These are phyloP conservation scores for Vaccinium vitisidaea DNA, from an alignment of 148 eudicot species.

Conservation along the genomic window DNA sequence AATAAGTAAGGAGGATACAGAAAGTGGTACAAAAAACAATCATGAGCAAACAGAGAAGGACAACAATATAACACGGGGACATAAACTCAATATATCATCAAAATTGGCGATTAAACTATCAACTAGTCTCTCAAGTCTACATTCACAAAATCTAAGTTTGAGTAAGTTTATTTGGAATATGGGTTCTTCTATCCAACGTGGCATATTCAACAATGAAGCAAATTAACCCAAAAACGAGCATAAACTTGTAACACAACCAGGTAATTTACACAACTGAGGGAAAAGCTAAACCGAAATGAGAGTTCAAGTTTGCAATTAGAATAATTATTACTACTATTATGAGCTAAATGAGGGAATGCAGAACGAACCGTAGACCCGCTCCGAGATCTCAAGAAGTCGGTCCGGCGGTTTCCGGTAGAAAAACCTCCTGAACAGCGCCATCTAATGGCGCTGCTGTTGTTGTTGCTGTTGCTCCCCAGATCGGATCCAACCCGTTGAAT, in stretches of 20 bases:
- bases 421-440: constrained; percentile 91
- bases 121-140: background rate
- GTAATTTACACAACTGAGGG: background rate
- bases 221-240: background rate
- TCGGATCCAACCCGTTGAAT: constrained; percentile 47
- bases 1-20: background rate
- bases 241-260: background rate
- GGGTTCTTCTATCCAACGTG: background rate
- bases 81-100: background rate
- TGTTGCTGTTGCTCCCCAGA: constrained; percentile 34
- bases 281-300: background rate
- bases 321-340: no score
- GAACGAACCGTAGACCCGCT: constrained; percentile 62
- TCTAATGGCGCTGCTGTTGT: constrained; percentile 78
- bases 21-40: background rate
- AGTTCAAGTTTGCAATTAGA: background rate
- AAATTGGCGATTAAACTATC: background rate
- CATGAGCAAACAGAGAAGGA: background rate
- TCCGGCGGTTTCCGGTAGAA: constrained; percentile 72
- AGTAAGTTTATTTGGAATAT: background rate
- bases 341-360: background rate
- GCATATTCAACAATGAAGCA: background rate
- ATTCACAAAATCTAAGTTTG: background rate
- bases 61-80: background rate
- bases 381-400: constrained; percentile 72